Base-by-base conservation (phyloP, 164 flowering plant genomes). In the Annona squamosa region DNA sequence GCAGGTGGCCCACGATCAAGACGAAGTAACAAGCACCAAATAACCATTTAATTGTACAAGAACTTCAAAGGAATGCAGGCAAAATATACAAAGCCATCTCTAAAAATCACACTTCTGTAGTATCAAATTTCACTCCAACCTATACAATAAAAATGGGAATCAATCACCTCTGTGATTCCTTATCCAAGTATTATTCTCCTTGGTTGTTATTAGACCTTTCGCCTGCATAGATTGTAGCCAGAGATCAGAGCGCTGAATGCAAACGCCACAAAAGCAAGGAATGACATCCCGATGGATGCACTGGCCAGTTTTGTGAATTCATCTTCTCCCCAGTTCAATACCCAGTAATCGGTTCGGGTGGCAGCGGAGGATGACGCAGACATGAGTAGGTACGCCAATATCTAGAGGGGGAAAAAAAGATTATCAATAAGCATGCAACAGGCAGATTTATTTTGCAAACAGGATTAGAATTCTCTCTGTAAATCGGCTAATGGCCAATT, bases 301-400 rank as follows among this genome's bases (percentile, higher is more conserved):
- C 81, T 88, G 0, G 94, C 97, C 93, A 85, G 88, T 75, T 79
- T 79, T 2, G 99, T 92, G 84, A 94, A 92, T 76, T 85, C 85
- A 64, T 94, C 99, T 71, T 85, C 88, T 9, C 99, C 98, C 97
- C 97, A 94, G 46, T 91, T 89, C 5, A 87, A 74, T 65, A 81
- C 80, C 97, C 95, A 91, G 73, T 86, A 90, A 65, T 85, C 88
- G 43, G 89, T 93, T 65, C 97, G 82, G 2, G 97, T 84, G 37
- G 97, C 99, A 9, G 97, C 90, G 0, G 97, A 80, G 3, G 99
- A 91, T 52, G 99, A 85, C 67, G 99, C 90, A 17, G 99, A 94
- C 71, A 92, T 84, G 73, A 94, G 72, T 47, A 94, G 91, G 82
- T 94, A 94, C 9, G 99, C 90, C 52, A 94, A 76, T 66, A 87